Percentiles rank a stretch among this genome's conserved stretches.
phyloP scores from a whole-genome alignment of 2,329 filamentous ascomycete genomes.

The Graphiopsis chlorocephala region DNA sequence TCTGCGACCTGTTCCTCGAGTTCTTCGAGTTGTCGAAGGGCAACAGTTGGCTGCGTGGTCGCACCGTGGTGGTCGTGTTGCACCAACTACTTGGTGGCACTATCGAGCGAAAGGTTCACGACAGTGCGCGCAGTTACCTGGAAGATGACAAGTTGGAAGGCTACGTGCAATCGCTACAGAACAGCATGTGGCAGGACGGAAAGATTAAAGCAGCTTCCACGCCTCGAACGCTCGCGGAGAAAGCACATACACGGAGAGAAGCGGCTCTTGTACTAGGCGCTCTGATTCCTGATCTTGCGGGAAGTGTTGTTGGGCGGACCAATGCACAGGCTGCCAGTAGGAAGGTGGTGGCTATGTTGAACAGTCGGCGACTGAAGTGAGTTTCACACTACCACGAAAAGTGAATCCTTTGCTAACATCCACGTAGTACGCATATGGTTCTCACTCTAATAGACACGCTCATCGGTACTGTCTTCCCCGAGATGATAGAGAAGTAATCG shows the following conservation, averaged over 20 bases:
- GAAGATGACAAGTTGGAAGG: slow-evolving; percentile 75
- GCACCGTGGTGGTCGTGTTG: slow-evolving; percentile 91
- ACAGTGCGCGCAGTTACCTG: slow-evolving; percentile 70
- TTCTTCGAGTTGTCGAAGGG: slow-evolving; percentile 91
- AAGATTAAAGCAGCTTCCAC: slow-evolving; percentile 48
- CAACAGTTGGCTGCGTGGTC: slow-evolving; percentile 94
- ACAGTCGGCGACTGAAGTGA: slow-evolving; percentile 87
- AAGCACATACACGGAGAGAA: slow-evolving; percentile 76
- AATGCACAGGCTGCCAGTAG: slow-evolving; percentile 90
- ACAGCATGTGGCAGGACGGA: slow-evolving; percentile 79
- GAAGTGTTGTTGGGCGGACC: slow-evolving; percentile 84
- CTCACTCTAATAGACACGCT: slow-evolving; percentile 51
- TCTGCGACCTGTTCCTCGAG: slow-evolving; percentile 95
- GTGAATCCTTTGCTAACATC: slow-evolving; percentile 23
- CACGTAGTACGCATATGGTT: slow-evolving; percentile 47
- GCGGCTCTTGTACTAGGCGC: slow-evolving; percentile 86
- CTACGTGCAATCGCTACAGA: slow-evolving; percentile 71
- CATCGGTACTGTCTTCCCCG: slow-evolving; percentile 44
- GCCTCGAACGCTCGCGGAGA: slow-evolving; percentile 67
- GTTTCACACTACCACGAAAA: slow-evolving; percentile 37
- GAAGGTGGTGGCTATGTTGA: slow-evolving; percentile 84
- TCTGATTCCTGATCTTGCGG: slow-evolving; percentile 84
- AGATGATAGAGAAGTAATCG: slow-evolving; percentile 19
- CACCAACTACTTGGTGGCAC: slow-evolving; percentile 95
- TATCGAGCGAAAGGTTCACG: slow-evolving; percentile 91